These are phyloP conservation scores for Aquilaria yunnanensis DNA, from an alignment of 345 rosid genomes.

Conservation along the genomic window DNA sequence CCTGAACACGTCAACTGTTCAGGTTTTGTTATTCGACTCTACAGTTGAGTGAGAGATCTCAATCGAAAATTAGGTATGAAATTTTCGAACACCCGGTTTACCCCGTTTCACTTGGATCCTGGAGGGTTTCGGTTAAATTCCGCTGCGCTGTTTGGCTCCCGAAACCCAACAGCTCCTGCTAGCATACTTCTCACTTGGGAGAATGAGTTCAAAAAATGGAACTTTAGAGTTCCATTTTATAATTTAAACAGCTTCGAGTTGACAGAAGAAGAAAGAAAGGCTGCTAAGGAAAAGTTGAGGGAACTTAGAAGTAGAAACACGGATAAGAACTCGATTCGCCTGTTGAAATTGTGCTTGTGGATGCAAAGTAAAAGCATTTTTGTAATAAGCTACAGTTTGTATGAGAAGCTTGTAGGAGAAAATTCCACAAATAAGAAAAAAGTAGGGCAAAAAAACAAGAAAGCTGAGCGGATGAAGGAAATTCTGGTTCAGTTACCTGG, in stretches of 20 bases:
- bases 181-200: conserved; percentile 69
- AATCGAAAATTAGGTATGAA: too few species aligned
- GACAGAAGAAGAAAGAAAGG: conserved; percentile 26
- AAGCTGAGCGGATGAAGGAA: conserved; percentile 14
- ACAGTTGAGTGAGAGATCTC: too few species aligned
- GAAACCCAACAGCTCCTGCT: too few species aligned
- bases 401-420: conserved; percentile 29
- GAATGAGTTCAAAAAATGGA: conserved; percentile 68
- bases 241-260: conserved; percentile 40
- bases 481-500: conserved; percentile 30
- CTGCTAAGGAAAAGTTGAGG: conserved; percentile 10
- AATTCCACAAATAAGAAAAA: neutral
- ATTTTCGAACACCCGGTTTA: too few species aligned
- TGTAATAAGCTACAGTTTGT: conserved; percentile 39
- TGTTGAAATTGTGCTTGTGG: conserved; percentile 49
- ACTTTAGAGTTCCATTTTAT: conserved; percentile 43
- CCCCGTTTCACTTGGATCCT: too few species aligned
- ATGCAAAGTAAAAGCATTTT: conserved; percentile 31
- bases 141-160: too few species aligned
- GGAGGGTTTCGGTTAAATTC: too few species aligned
- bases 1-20: too few species aligned
- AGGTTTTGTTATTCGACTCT: too few species aligned
- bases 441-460: neutral
- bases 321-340: conserved; percentile 6
- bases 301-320: neutral